These are phyloP conservation scores for Puccinellia tenuiflora DNA, from an alignment of 176 grass and related monocot genomes.

Conservation along the genomic window DNA sequence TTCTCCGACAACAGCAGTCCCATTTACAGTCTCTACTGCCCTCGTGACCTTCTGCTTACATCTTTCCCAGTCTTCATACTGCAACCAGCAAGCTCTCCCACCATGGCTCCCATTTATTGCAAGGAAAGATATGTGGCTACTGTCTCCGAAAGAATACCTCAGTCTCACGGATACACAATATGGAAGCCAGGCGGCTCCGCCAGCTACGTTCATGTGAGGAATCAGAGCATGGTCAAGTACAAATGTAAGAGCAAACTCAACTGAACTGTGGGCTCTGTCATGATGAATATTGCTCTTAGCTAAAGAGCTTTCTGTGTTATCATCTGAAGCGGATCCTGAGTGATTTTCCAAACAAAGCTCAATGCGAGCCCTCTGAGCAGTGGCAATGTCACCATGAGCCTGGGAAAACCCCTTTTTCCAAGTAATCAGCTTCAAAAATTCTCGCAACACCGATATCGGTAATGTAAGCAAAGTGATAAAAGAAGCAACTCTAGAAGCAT, in stretches of 20 bases:
- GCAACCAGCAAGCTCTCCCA: conserved; percentile 85
- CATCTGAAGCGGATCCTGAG: conserved; percentile 51
- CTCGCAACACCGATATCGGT: conserved; percentile 71
- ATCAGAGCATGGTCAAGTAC: conserved; percentile 90
- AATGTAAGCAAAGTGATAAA: conserved; percentile 97
- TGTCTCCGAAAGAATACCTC: conserved; percentile 88
- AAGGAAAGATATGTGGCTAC: conserved; percentile 56
- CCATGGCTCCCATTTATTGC: conserved; percentile 95
- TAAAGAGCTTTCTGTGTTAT: conserved; percentile 40
- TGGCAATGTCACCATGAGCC: conserved; percentile 71
- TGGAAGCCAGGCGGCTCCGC: conserved; percentile 92
- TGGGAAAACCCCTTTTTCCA: conserved; percentile 97
- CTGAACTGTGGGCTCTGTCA: conserved; percentile 69
- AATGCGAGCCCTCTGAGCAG: conserved; percentile 80
- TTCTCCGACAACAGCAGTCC: conserved; percentile 51
- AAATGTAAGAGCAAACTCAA: conserved; percentile 92
- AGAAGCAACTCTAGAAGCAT: conserved; percentile 94
- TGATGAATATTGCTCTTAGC: conserved; percentile 93
- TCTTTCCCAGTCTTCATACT: conserved; percentile 88
- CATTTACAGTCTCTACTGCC: conserved; percentile 76
- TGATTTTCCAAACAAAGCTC: conserved; percentile 99
- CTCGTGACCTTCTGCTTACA: conserved; percentile 86
- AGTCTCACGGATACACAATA: conserved; percentile 92
- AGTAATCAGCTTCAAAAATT: conserved; percentile 88
- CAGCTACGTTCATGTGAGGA: conserved; percentile 91